Percentiles rank a stretch among this genome's conserved stretches.
phyloP scores from a whole-genome alignment of 2,329 filamentous ascomycete genomes.

The Neopestalotiopsis sp. region DNA sequence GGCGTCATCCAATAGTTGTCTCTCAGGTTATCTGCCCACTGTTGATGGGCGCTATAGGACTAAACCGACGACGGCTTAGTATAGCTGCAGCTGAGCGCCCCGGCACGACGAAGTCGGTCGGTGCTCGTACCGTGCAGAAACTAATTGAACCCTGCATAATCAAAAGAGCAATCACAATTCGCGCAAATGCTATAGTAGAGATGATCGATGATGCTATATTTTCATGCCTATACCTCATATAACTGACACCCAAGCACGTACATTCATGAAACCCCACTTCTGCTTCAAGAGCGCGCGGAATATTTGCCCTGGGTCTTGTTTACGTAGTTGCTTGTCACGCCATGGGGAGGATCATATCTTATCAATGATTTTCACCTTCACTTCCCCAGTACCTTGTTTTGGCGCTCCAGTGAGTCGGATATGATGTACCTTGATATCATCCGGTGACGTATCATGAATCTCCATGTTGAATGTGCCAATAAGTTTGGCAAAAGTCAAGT shows the following conservation, averaged over 20 bases:
- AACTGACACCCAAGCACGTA: not conserved
- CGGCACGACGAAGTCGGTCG: too few relatives aligned
- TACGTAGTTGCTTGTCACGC: not conserved
- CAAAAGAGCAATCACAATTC: too few relatives aligned
- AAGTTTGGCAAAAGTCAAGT: conserved; percentile 5
- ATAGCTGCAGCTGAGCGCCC: too few relatives aligned
- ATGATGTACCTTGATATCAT: conserved; percentile 2
- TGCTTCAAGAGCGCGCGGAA: not conserved
- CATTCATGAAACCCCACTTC: not conserved
- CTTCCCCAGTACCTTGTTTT: not conserved
- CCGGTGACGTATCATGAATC: not conserved
- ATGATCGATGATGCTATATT: too few relatives aligned
- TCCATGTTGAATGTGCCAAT: conserved; percentile 9
- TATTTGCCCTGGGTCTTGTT: not conserved
- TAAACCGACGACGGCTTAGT: too few relatives aligned
- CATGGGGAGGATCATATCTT: not conserved
- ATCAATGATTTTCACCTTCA: conserved; percentile 1
- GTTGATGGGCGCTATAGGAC: too few relatives aligned
- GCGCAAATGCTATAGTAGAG: too few relatives aligned
- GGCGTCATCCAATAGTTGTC: too few relatives aligned
- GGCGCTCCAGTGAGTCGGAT: conserved; percentile 3
- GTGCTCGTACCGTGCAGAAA: too few relatives aligned
- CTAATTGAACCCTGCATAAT: too few relatives aligned
- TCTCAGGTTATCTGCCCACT: too few relatives aligned
- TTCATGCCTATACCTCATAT: not conserved